These are phyloP conservation scores for Aphanomyces cochlioides DNA, from an alignment of 352 stramenopile species.

Conservation along the genomic window DNA sequence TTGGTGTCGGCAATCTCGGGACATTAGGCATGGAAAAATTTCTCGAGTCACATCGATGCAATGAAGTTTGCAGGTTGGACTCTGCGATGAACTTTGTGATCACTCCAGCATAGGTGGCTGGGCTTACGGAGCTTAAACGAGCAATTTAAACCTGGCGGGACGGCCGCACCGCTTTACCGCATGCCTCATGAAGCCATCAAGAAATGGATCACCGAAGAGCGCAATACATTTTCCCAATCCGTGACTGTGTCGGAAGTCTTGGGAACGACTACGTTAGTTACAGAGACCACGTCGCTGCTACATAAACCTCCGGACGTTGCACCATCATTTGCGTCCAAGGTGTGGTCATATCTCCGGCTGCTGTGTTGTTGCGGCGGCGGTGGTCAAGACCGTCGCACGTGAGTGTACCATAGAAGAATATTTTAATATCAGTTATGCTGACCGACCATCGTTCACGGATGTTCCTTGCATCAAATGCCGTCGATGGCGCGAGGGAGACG, in stretches of 20 bases:
- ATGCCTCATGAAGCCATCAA: conserved; percentile 80
- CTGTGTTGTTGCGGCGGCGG: conserved; percentile 17
- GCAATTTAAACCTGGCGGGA: conserved; percentile 74
- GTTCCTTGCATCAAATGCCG: background rate
- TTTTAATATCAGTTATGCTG: background rate
- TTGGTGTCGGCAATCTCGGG: conserved; percentile 79
- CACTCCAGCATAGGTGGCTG: conserved; percentile 42
- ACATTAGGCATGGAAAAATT: conserved; percentile 87
- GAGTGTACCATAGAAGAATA: conserved; percentile 20
- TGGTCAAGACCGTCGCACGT: background rate
- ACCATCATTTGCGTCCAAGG: background rate
- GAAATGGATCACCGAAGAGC: conserved; percentile 76
- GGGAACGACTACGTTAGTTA: conserved; percentile 30
- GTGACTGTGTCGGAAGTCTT: conserved; percentile 78
- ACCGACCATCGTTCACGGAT: background rate
- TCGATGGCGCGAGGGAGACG: background rate
- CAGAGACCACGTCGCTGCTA: conserved; percentile 24
- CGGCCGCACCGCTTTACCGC: conserved; percentile 66
- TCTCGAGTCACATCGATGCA: conserved; percentile 79
- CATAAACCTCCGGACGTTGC: background rate
- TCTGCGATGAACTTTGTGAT: background rate
- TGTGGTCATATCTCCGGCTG: conserved; percentile 2
- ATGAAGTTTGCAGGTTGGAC: conserved; percentile 64
- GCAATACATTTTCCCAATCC: conserved; percentile 74
- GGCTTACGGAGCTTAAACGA: conserved; percentile 71